phyloP scores from a whole-genome alignment of 768 basidiomycete genomes.

The Suillus clintonianus region DNA sequence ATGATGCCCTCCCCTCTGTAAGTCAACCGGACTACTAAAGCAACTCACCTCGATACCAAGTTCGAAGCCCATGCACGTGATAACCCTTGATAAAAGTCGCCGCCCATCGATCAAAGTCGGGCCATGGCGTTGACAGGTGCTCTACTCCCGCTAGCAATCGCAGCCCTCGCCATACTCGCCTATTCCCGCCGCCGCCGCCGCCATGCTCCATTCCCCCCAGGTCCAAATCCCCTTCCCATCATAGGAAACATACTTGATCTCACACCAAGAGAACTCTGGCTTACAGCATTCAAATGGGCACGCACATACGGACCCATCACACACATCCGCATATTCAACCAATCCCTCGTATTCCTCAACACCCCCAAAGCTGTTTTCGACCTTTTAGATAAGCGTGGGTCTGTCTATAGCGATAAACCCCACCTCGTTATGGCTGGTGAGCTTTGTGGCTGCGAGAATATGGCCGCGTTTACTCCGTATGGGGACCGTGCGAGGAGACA shows the following conservation, averaged over 20 bases:
- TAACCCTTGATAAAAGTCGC: background rate
- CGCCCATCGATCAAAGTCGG: background rate
- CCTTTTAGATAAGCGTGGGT: slow-evolving; percentile 68
- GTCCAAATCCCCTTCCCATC: slow-evolving; percentile 64
- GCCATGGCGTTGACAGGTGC: background rate
- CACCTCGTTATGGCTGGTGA: slow-evolving; percentile 69
- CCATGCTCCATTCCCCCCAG: slow-evolving; percentile 57
- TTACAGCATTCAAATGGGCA: slow-evolving; percentile 62
- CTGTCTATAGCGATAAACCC: slow-evolving; percentile 77
- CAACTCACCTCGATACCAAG: background rate
- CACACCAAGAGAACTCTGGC: slow-evolving; percentile 63
- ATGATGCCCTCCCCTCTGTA: background rate
- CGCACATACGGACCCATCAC: slow-evolving; percentile 55
- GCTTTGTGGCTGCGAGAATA: slow-evolving; percentile 69
- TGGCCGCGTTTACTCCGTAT: slow-evolving; percentile 72
- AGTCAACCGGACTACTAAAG: background rate
- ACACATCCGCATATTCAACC: slow-evolving; percentile 65
- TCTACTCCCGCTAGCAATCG: slow-evolving; percentile 5
- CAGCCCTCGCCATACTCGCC: slow-evolving; percentile 11
- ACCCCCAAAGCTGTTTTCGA: slow-evolving; percentile 59
- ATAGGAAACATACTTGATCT: slow-evolving; percentile 68
- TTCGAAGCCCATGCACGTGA: background rate
- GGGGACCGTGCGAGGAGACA: slow-evolving; percentile 64
- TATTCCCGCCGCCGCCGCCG: slow-evolving; percentile 15
- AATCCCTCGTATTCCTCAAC: slow-evolving; percentile 69